These are phyloP conservation scores for Cystobasidium pallidum DNA, from an alignment of 1,284 basidiomycete genomes.

Conservation along the genomic window DNA sequence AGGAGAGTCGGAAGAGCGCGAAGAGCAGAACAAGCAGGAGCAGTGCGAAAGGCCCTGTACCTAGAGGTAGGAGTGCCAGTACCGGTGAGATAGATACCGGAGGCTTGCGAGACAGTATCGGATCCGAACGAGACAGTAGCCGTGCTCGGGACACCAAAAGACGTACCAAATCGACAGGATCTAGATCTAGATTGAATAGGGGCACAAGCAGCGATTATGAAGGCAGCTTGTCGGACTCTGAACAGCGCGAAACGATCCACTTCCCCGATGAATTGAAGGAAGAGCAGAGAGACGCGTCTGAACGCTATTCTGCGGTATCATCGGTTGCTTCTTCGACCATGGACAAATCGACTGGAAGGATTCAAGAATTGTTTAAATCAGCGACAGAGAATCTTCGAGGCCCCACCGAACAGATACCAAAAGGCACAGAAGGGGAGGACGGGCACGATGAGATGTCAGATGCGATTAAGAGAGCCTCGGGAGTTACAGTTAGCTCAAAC, in stretches of 20 bases:
- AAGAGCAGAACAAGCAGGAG: slow-evolving; percentile 3
- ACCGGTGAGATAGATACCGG: not conserved
- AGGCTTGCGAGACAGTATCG: not conserved
- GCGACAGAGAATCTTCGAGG: not conserved
- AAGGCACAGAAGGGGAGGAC: not conserved
- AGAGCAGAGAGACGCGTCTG: not conserved
- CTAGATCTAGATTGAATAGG: not conserved
- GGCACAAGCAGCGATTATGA: not conserved
- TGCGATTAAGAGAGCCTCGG: not conserved
- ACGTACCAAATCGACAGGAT: slow-evolving; percentile 1
- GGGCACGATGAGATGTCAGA: not conserved
- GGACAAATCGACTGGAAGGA: slow-evolving; percentile 3
- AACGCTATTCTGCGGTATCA: not conserved
- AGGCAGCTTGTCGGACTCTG: slow-evolving; percentile 3
- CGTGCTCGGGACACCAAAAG: not conserved
- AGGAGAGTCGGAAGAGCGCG: not conserved
- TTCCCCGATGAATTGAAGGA: slow-evolving; percentile 6
- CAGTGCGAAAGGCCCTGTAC: not conserved
- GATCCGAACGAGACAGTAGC: not conserved
- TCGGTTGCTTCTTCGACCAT: not conserved
- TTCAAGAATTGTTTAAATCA: not conserved
- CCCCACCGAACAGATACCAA: not conserved
- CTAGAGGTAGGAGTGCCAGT: slow-evolving; percentile 9
- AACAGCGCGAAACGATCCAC: slow-evolving; percentile 25
- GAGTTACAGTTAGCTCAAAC: slow-evolving; percentile 3